Percentiles rank a stretch among this genome's conserved stretches.
These are phyloP conservation scores for Clarireedia sp. DNA, from an alignment of 2,329 filamentous ascomycete genomes.

Conservation along the genomic window DNA sequence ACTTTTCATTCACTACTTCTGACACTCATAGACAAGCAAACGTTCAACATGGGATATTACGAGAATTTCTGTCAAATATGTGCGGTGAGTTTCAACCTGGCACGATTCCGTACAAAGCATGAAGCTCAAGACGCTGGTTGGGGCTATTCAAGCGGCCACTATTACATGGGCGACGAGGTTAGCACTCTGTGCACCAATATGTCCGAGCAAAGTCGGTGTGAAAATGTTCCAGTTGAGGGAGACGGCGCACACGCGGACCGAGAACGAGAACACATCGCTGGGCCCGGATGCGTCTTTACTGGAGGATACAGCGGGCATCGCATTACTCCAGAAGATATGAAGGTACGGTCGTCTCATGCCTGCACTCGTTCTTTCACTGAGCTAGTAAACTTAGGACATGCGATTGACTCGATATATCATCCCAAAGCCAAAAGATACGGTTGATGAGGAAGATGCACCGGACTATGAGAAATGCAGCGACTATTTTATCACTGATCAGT, in stretches of 20 bases:
- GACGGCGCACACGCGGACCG: no score
- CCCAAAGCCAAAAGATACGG: background rate
- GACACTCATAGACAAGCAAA: background rate
- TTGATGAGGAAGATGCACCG: conserved; percentile 2
- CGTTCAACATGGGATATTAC: background rate
- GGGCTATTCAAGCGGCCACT: background rate
- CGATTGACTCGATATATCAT: conserved; percentile 10
- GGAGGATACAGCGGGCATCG: background rate
- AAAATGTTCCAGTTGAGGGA: background rate
- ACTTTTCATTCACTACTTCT: background rate
- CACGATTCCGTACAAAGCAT: background rate
- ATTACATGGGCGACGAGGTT: background rate
- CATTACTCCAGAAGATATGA: background rate
- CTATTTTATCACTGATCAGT: conserved; percentile 10
- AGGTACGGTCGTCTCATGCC: background rate
- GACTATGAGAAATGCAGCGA: conserved; percentile 7
- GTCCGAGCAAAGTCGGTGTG: background rate
- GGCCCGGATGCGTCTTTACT: background rate
- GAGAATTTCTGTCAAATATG: background rate
- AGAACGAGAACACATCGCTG: background rate
- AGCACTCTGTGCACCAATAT: background rate
- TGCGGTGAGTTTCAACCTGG: background rate
- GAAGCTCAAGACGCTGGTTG: background rate
- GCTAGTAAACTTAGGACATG: background rate
- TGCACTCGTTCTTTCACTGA: background rate